Evolutionary conservation across 805 yeast genomes (phyloP).

Genomic region (Pichia heedii): DNA sequence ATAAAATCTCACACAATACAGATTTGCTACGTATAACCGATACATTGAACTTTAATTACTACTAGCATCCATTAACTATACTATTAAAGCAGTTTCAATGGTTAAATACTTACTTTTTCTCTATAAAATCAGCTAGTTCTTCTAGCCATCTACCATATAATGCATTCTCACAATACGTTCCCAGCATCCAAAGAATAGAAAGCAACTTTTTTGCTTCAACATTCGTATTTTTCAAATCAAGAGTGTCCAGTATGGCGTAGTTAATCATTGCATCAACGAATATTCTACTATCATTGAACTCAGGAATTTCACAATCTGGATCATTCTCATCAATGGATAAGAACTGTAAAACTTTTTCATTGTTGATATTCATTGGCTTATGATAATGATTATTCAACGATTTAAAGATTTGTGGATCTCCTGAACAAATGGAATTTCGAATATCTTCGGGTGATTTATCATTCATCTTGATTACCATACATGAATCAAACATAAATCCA

Average conservation of each 20-base stretch:
- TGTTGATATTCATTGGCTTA: slow-evolving; percentile 1
- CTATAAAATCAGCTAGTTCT: slow-evolving; percentile 2
- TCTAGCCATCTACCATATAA: slow-evolving; percentile 7
- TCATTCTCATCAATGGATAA: neutral
- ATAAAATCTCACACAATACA: too few species aligned
- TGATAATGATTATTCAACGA: slow-evolving; percentile 4
- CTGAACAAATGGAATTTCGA: neutral
- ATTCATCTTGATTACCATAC: neutral
- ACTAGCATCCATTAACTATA: too few species aligned
- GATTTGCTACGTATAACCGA: too few species aligned
- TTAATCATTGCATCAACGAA: slow-evolving; percentile 4
- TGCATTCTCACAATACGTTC: slow-evolving; percentile 5
- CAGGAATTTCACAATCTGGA: neutral
- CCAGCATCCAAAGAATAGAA: slow-evolving; percentile 6
- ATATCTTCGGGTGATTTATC: neutral
- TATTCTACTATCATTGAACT: neutral
- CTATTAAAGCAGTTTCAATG: too few species aligned
- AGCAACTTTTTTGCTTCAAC: neutral
- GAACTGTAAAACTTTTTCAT: neutral
- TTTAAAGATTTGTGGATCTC: slow-evolving; percentile 1
- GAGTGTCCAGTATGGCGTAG: neutral
- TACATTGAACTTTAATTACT: too few species aligned
- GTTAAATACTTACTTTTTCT: neutral
- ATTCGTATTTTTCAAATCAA: neutral
- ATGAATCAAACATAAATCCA: slow-evolving; percentile 5